Base-by-base conservation (phyloP, 768 basidiomycete genomes). In the Kwoniella heveanensis region DNA sequence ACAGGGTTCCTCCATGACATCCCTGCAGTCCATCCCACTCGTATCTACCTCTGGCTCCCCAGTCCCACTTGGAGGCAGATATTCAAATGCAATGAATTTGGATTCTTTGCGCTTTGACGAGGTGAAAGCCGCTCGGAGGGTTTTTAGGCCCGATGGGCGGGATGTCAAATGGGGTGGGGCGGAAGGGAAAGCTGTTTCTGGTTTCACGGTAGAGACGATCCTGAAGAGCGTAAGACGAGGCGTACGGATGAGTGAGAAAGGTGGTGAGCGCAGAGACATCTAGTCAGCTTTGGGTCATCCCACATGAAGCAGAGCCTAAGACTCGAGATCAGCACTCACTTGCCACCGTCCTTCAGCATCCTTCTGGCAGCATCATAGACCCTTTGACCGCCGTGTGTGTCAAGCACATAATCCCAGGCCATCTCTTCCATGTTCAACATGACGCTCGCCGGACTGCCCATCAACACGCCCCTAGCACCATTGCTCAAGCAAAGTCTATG, bases 401-500 rank as follows among this genome's bases (percentile, higher is more conserved):
- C 93, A 65, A 94, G 77, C 2, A 96, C 84, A 22, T 86, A 88
- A 74, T 94, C 91, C 77, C 93, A 89, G 32, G 82, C 69, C 32
- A 66, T 60, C 54, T 80, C 79, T 46, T 79, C 76, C 58, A 83
- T 79, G 57, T 84, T 84, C 30, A 88, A 79, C 30, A 88, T 84
- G 53, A 83, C 84, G 2, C 83, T 76, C 8, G 85, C 84, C n/a
- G 80, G 74, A 39, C 56, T 57, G 21, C 78, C 90, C 66, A 90
- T 88, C 24, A 90, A 83, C 9, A 92, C 86, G 66, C 90, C 90
- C 67, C 90, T 88, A 2, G 85, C 89, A 49, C 90, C 91, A 85
- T 89, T 89, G 26, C 74, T 81, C 39, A 86, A 83, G 52, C 88
- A 83, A 50, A 74, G 79, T 30, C 83, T 82, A 13, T 85, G 80